Evolutionary conservation across 768 basidiomycete species (phyloP), one percentile per base, ranked within the genome.

Genomic region (Lactarius akahatsu): DNA sequence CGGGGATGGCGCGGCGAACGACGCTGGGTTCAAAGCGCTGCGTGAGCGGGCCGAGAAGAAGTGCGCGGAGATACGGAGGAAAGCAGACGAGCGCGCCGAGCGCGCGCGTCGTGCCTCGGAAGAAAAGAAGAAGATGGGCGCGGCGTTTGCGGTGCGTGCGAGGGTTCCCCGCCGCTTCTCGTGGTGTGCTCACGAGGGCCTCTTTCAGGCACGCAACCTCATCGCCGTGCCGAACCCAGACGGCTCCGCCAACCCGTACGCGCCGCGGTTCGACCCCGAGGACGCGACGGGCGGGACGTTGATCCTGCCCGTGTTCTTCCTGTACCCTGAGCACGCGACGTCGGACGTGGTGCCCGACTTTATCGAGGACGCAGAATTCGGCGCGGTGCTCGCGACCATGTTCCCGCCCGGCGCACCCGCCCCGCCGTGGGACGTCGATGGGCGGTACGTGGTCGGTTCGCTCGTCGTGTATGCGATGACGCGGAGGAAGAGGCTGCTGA

Each of bases 311-410:
- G 88, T 90, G 50, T 92, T 97, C 80, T 90, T 98, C 77, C 82
- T 98, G 67, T 97, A 98, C 76, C 97, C 97, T 7, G 89, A 94
- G 74, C 82, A 94, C 69, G 85, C 88, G 13, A 93, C 86, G 6
- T 93, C 96, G 34, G 97, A 99, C 76, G 82, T 96, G 65, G 90
- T 98, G 69, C 81, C 90, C 16, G 83, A 88, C 59, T 98, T 96
- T 77, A 81, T 86, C 69, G 96, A 98, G 76, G 85, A 89, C 69
- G 89, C 92, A 2, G 84, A 92, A 2, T 94, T 98, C 75, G 80
- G 82, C 9, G 86, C 86, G 47, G 91, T 94, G 70, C 80, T 98
- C 4, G 79, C 81, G 23, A 78, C 80, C 18, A 96, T 99, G 88
- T 96, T 97, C 78, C 92, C 94, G 0, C 87, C 88, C 10, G 76